Base-by-base conservation (phyloP, 106 monocot species). In the Dioscorea alata region DNA sequence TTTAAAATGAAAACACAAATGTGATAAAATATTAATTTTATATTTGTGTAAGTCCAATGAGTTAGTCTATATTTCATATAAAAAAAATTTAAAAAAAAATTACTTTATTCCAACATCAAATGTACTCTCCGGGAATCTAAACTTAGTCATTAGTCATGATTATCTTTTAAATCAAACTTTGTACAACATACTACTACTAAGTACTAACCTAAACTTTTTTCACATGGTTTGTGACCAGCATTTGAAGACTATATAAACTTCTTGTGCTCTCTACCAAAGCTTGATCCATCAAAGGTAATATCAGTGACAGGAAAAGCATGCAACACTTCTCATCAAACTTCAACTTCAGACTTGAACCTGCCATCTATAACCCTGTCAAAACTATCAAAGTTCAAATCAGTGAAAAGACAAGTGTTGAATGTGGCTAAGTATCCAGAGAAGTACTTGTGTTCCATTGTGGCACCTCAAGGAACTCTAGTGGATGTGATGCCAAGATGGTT, bases 341-440 rank as follows among this genome's bases (percentile, higher is more conserved):
- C 81, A 63, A 83, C 86, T 8, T 51, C 82, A 0, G 86, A 94
- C 48, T 70, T 94, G 52, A 94, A 94, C 75, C 79, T 89, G 21
- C 89, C 93, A 4, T 89, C 93, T 0, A 67, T 93, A 13, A 93
- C 93, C 0, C 34, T 93, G 6, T 81, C 93, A 12, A 49, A 76
- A n/a, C 49, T 93, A 62, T 66, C 23, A 7, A 80, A 86, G 16
- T 66, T 42, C 19, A 76, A 32, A 20, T 15, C 25, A 10, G 71
- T 89, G 2, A 73, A 23, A 20, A 75, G 86, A 4, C 48, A 17
- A 9, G 76, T 80, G 12, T 76, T 57, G 25, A 94, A 79, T 64
- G 84, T 89, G 23, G 83, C 77, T n/a, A 56, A 49, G 13, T 66
- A 69, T 25, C 31, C 72, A 8, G 89, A 93, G 75, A 86, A 71